These are phyloP conservation scores for Lagenidium giganteum DNA, from an alignment of 352 stramenopile species.

Conservation along the genomic window DNA sequence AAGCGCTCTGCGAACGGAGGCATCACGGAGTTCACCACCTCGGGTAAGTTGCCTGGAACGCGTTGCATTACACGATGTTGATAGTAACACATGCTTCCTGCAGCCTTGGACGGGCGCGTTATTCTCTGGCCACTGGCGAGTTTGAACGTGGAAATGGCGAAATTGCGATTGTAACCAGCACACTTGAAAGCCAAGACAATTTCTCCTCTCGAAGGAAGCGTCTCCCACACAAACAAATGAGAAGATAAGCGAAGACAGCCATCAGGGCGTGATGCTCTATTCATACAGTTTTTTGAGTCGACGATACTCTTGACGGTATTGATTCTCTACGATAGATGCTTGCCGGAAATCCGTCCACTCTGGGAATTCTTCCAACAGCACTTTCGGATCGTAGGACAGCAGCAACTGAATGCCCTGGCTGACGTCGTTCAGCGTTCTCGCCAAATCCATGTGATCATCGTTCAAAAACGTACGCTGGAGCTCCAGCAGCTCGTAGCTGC, in stretches of 20 bases:
- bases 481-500: constrained; percentile 83
- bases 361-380: constrained; percentile 80
- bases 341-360: constrained; percentile 86
- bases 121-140: constrained; percentile 73
- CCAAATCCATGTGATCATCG: constrained; percentile 89
- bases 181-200: no score
- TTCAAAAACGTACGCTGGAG: constrained; percentile 83
- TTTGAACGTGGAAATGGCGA: constrained; percentile 76
- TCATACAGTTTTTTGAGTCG: constrained; percentile 91
- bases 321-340: constrained; percentile 86
- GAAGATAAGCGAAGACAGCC: background rate
- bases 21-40: constrained; percentile 79
- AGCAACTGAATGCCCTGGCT: constrained; percentile 89
- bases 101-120: constrained; percentile 77
- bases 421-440: constrained; percentile 88
- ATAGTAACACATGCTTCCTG: background rate
- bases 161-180: constrained; percentile 58
- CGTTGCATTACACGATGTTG: background rate
- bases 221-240: background rate
- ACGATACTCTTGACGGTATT: constrained; percentile 86
- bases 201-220: no score
- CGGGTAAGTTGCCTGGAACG: constrained; percentile 32
- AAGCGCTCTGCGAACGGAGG: constrained; percentile 35
- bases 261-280: constrained; percentile 21
- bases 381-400: constrained; percentile 79